Conservation (phyloP, 2,329 filamentous ascomycete genomes). For the Diaporthe aspalathi region DNA sequence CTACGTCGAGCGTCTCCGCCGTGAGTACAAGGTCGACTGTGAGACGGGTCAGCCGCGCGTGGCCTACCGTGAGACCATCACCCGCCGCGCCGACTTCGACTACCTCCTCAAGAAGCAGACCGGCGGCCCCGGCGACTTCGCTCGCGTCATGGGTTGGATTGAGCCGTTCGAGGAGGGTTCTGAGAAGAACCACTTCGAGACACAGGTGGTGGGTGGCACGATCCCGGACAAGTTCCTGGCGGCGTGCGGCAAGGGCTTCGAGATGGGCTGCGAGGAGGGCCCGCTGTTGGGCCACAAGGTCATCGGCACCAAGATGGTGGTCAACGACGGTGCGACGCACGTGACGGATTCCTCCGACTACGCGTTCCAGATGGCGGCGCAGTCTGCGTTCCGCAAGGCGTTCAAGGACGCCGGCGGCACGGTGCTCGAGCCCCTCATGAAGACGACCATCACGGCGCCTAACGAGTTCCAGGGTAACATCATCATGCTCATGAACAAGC, state of each 20-base stretch:
- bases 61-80: slow-evolving; percentile 95
- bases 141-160: slow-evolving; percentile 90
- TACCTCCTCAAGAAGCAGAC: slow-evolving; percentile 95
- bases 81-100: slow-evolving; percentile 83
- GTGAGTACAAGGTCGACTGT: slow-evolving; percentile 97
- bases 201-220: slow-evolving; percentile 86
- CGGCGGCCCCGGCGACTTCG: slow-evolving; percentile 94
- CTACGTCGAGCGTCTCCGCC: slow-evolving; percentile 95
- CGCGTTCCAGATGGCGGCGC: slow-evolving; percentile 93
- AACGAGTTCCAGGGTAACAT: slow-evolving; percentile 98
- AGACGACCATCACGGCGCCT: slow-evolving; percentile 94
- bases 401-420: slow-evolving; percentile 84
- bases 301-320: slow-evolving; percentile 87
- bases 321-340: slow-evolving; percentile 97
- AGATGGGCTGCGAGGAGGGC: slow-evolving; percentile 83
- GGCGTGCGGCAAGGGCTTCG: slow-evolving; percentile 95
- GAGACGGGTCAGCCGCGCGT: slow-evolving; percentile 96
- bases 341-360: slow-evolving; percentile 98
- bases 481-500: slow-evolving; percentile 95
- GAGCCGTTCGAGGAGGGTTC: slow-evolving; percentile 80
- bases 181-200: slow-evolving; percentile 84
- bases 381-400: slow-evolving; percentile 95
- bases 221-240: slow-evolving; percentile 97
- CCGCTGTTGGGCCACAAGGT: slow-evolving; percentile 94
- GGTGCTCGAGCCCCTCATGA: slow-evolving; percentile 96